A percentile compares a stretch with the other conserved stretches of the same genome.
Evolutionary conservation across 305 asterid species (phyloP).

Genomic region (Solanum hybrid): DNA sequence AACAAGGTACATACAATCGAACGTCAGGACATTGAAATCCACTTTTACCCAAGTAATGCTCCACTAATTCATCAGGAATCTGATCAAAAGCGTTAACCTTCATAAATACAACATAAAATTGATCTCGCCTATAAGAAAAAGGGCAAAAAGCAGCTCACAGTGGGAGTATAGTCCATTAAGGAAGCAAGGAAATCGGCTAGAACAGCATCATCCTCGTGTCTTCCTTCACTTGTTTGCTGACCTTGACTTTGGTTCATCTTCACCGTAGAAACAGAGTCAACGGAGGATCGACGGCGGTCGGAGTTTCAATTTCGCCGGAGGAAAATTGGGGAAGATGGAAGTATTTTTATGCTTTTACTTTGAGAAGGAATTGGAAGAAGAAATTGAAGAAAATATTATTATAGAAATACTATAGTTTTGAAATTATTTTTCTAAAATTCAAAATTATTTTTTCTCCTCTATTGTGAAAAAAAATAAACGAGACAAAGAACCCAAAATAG

Average conservation of each 20-base stretch:
- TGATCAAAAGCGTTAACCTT: conserved; percentile 12
- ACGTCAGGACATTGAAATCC: conserved; percentile 97
- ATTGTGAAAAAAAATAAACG: background rate
- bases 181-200: conserved; percentile 87
- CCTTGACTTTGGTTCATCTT: conserved; percentile 43
- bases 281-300: background rate
- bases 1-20: conserved; percentile 67
- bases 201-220: conserved; percentile 77
- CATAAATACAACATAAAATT: background rate
- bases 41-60: conserved; percentile 86
- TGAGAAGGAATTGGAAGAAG: background rate
- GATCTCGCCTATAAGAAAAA: background rate
- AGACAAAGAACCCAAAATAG: background rate
- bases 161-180: conserved; percentile 84
- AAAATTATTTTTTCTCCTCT: background rate
- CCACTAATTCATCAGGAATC: conserved; percentile 98
- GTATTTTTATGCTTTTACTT: background rate
- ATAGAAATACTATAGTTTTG: background rate
- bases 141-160: conserved; percentile 30
- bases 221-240: conserved; percentile 64
- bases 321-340: background rate
- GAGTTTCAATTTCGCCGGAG: background rate
- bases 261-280: background rate
- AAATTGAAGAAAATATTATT: background rate
- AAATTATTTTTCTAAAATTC: background rate